Evolutionary conservation across 345 rosid species (phyloP).

Genomic region (Brassica incana): DNA sequence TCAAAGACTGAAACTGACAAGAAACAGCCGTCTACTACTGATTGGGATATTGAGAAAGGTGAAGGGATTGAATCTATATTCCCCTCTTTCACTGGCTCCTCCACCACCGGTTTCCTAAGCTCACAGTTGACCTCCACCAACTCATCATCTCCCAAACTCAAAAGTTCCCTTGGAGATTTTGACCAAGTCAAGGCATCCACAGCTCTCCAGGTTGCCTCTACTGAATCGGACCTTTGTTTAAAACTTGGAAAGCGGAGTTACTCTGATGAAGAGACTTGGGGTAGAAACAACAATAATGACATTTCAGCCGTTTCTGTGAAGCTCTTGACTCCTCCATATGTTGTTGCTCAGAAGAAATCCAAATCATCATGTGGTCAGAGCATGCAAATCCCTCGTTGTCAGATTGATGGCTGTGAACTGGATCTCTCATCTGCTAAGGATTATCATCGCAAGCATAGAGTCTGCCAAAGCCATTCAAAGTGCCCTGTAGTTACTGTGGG

Average conservation of each 20-base stretch:
- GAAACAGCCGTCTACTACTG: constrained; percentile 44
- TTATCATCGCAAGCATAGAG: constrained; percentile 80
- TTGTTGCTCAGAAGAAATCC: constrained; percentile 60
- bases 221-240: constrained; percentile 38
- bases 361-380: constrained; percentile 53
- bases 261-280: constrained; percentile 63
- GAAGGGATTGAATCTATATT: constrained; percentile 58
- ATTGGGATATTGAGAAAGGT: constrained; percentile 63
- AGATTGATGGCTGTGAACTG: constrained; percentile 71
- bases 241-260: constrained; percentile 50
- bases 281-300: constrained; percentile 52
- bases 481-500: constrained; percentile 61
- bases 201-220: constrained; percentile 28
- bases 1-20: constrained; percentile 50
- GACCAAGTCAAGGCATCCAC: constrained; percentile 31
- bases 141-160: constrained; percentile 26
- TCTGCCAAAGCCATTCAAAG: constrained; percentile 78
- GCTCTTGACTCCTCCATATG: constrained; percentile 45
- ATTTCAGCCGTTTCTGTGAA: constrained; percentile 41
- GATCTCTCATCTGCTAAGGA: constrained; percentile 62
- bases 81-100: constrained; percentile 50
- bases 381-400: constrained; percentile 60
- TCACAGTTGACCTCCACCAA: constrained; percentile 29
- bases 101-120: constrained; percentile 59
- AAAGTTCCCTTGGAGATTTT: constrained; percentile 35